Evolutionary conservation across 148 eudicot genomes (phyloP).

Genomic region (Rhododendron ferrugineum): DNA sequence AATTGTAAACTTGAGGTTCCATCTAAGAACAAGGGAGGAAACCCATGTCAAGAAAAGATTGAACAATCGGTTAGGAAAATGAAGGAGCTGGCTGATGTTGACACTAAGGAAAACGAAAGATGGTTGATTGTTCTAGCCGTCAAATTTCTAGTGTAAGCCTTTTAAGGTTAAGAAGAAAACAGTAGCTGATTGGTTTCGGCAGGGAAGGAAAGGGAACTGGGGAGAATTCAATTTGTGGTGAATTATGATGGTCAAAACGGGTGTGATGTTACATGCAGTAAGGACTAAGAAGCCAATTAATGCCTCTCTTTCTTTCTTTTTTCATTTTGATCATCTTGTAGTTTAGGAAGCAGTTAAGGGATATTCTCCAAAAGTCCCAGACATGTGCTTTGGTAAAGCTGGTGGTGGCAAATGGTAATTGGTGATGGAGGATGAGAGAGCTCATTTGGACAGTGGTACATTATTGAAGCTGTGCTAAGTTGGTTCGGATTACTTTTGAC

Average conservation of each 20-base stretch:
- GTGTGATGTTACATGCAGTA: not conserved
- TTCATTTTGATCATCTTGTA: not conserved
- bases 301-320: not conserved
- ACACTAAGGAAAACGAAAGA: not conserved
- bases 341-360: not conserved
- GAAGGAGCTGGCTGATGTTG: not conserved
- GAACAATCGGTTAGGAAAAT: not conserved
- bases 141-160: not conserved
- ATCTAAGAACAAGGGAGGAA: not conserved
- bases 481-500: not conserved
- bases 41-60: not conserved
- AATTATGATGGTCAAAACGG: not conserved
- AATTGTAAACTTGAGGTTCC: not conserved
- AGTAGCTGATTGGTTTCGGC: not conserved
- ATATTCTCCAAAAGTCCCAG: not conserved
- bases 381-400: not conserved
- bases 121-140: not conserved
- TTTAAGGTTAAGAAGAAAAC: not conserved
- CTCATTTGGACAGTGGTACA: not conserved
- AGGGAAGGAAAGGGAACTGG: not conserved
- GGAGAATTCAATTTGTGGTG: not conserved
- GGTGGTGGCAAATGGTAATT: not conserved
- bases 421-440: not conserved
- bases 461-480: not conserved
- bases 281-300: not conserved